A percentile compares a stretch with the other conserved stretches of the same genome.
phyloP scores from a whole-genome alignment of 306 rosid species.

The Luffa acutangula region DNA sequence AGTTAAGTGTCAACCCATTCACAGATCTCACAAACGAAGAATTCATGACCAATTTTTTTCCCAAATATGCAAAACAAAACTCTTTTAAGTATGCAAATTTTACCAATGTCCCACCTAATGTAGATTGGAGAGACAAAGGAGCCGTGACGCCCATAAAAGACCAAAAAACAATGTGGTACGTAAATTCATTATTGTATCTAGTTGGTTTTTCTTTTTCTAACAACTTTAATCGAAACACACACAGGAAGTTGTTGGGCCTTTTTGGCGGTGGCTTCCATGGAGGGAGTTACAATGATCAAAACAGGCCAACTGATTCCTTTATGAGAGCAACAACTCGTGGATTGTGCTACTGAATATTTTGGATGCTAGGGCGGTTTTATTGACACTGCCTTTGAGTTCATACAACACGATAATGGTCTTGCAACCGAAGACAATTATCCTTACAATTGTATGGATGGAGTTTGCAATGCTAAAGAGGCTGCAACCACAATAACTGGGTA shows the following conservation, averaged over 20 bases:
- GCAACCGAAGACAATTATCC: constrained; percentile 55
- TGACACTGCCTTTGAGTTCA: constrained; percentile 84
- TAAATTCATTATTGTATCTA: background rate
- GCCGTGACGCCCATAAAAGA: background rate
- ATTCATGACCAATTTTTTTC: no score
- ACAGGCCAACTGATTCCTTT: constrained; percentile 54
- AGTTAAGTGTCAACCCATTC: no score
- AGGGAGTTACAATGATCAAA: constrained; percentile 63
- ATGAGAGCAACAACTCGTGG: constrained; percentile 72
- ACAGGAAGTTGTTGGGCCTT: constrained; percentile 91
- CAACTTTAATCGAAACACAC: background rate
- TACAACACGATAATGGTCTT: constrained; percentile 60
- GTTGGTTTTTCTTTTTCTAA: no score
- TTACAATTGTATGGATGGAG: constrained; percentile 38
- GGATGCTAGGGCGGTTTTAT: constrained; percentile 73
- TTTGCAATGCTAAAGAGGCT: constrained; percentile 52
- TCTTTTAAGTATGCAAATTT: background rate
- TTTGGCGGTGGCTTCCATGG: constrained; percentile 59
- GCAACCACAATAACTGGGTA: constrained; percentile 51
- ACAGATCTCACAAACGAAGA: no score
- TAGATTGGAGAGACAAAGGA: background rate
- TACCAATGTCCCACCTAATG: background rate
- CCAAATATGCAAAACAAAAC: no score
- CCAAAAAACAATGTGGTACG: background rate
- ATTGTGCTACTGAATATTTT: constrained; percentile 48